Evolutionary conservation across 192 early-diverging fungal species (phyloP), one percentile per base, ranked within the genome.

Genomic region (Coemansia sp.): DNA sequence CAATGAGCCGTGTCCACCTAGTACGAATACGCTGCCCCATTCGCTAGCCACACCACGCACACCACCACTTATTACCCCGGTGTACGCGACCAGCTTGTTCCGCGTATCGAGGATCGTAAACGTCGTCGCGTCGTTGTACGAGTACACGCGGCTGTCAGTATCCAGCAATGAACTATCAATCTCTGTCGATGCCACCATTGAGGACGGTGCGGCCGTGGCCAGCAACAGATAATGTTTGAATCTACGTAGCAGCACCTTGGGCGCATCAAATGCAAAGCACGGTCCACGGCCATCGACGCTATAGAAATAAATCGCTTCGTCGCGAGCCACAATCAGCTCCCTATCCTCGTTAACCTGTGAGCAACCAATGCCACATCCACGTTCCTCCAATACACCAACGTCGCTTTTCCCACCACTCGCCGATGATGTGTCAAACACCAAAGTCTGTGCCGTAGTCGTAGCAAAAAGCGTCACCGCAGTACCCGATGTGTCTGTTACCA

Each of bases 241-340:
- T 0, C 49, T 60, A 7, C 68, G 71, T 8, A 74, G 64, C 42
- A 66, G 42, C 18, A 82, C 48, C 36, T 76, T 83, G 42, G 72
- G 63, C 54, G 87, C 88, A 50, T 96, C 94, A 67, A 95, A 95
- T 6, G 90, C 91, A 77, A 93, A 95, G 66, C 94, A 96, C 5
- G 92, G 89, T 4, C 95, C 95, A 31, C 94, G 86, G 10, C 96
- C 96, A n/a, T 95, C 92, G 0, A 87, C 73, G 50, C 87, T 92
- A 73, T 96, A 99, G 51, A 95, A 92, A 73, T 93, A 96, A 3
- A 98, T 89, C 10, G 92, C 91, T 75, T 96, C 94, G 55, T 93
- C 89, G n/a, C 92, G 77, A 17, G 89, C 94, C 33, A 97, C 84
- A 33, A 93, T 87, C 69, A 97, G 89, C 56, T 94, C 92, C 25